Percentiles rank a stretch among this genome's conserved stretches.
Evolutionary conservation across 208 protist genomes (phyloP).

Genomic region (Trypanosoma cruzi): DNA sequence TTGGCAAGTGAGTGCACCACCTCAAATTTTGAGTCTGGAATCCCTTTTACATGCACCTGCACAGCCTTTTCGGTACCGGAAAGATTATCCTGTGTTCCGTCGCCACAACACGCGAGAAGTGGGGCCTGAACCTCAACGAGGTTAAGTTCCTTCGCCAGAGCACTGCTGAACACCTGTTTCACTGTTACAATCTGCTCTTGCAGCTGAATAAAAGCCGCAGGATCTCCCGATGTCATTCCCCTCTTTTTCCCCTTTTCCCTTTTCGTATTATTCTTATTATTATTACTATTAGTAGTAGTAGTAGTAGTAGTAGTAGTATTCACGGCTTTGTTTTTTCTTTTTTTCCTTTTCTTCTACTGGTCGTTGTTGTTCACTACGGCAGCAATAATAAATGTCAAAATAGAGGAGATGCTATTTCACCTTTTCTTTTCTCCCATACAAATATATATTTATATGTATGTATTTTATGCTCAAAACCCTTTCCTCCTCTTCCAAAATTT

Average conservation of each 20-base stretch:
- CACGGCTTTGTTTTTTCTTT: too few species aligned
- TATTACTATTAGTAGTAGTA: too few species aligned
- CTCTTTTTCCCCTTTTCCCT: neutral
- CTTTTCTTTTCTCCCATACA: too few species aligned
- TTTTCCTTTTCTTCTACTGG: too few species aligned
- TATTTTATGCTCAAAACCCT: too few species aligned
- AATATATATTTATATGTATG: too few species aligned
- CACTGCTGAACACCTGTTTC: slow-evolving; percentile 72
- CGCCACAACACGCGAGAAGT: slow-evolving; percentile 76
- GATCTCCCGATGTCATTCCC: slow-evolving; percentile 34
- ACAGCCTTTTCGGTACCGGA: slow-evolving; percentile 89
- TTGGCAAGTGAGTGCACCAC: slow-evolving; percentile 94
- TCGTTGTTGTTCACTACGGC: too few species aligned
- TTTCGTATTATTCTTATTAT: neutral
- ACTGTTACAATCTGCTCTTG: slow-evolving; percentile 72
- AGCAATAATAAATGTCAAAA: too few species aligned
- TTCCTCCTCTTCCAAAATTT: too few species aligned
- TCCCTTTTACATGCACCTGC: slow-evolving; percentile 78
- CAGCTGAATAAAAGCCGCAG: slow-evolving; percentile 52
- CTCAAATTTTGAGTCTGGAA: slow-evolving; percentile 77
- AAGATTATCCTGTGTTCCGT: slow-evolving; percentile 92
- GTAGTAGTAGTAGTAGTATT: too few species aligned
- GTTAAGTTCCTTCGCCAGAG: slow-evolving; percentile 67
- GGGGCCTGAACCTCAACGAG: slow-evolving; percentile 81
- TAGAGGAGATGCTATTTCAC: too few species aligned